Evolutionary conservation across 1,284 basidiomycete genomes (phyloP), one percentile per base, ranked within the genome.

Genomic region (Cryptococcus jaspeensis): DNA sequence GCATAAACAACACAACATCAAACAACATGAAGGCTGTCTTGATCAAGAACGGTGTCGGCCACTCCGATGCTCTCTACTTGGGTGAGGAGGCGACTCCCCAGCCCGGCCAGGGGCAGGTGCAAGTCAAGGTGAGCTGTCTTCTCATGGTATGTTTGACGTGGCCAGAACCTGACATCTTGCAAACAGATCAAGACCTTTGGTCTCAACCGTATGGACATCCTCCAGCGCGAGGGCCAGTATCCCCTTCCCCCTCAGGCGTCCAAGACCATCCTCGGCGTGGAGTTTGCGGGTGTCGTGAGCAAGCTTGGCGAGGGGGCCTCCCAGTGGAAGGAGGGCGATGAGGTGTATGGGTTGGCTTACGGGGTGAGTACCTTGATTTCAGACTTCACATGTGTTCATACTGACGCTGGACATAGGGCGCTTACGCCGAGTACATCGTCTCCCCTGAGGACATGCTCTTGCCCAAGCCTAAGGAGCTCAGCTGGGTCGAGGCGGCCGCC

Each of bases 351-450:
- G 13, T 83, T 98, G 4, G 81, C 85, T 0, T 82, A 80, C 37
- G 87, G 86, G 8, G 86, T 87, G 66, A 67, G 84, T 73, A 8
- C 1, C 25, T 40, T 36, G 22, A 41, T 23, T 41, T 25, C 32
- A 8, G 23, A 20, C 22, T 28, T 32, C 23, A 20, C 15, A 38
- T 43, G 16, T 25, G 22, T 18, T 20, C 39, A 28, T 7, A 37
- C 16, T 32, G 7, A 37, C n/a, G 23, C 55, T 61, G 40, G 56
- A 41, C 44, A 37, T 61, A 92, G 89, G 93, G 93, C 20, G 90
- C 92, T 25, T 95, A 96, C 70, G 92, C 92, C 42, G 91, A 97
- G 75, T 96, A 87, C 77, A 86, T 96, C 61, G 82, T 80, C 42
- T 84, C 86, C 25, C 80, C 84, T 12, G 81, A 85, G 54, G 82